A percentile compares a stretch with the other conserved stretches of the same genome.
Conservation (phyloP, 805 yeast species). For the Metschnikowia continentalis region DNA sequence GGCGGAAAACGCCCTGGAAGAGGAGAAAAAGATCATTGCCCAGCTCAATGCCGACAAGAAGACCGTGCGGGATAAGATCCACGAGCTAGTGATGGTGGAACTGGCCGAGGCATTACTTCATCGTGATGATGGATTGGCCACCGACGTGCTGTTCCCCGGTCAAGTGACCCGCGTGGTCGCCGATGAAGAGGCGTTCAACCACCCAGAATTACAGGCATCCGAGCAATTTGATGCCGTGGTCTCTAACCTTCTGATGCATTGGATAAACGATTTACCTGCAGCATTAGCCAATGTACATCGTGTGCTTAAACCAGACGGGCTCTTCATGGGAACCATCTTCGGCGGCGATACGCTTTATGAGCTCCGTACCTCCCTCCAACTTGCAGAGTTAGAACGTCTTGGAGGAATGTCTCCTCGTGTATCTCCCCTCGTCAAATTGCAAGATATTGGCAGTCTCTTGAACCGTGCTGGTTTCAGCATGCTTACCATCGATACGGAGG, state of each 20-base stretch:
- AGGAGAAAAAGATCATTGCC: conserved; percentile 34
- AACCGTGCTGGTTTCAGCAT: conserved; percentile 75
- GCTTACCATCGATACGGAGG: conserved; percentile 81
- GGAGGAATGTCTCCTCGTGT: conserved; percentile 81
- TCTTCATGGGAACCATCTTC: conserved; percentile 75
- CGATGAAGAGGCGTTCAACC: conserved; percentile 64
- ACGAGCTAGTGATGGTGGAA: conserved; percentile 63
- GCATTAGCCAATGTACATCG: conserved; percentile 52
- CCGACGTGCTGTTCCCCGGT: conserved; percentile 41
- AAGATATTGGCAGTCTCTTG: conserved; percentile 69
- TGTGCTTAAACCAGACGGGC: conserved; percentile 71
- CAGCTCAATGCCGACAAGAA: conserved; percentile 50
- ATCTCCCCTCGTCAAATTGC: conserved; percentile 74
- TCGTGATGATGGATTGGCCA: conserved; percentile 43
- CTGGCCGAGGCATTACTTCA: conserved; percentile 50
- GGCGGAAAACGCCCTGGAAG: conserved; percentile 22
- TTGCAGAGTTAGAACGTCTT: conserved; percentile 74
- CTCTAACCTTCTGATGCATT: conserved; percentile 70
- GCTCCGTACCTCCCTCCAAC: conserved; percentile 70
- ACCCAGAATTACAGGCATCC: conserved; percentile 32
- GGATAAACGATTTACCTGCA: conserved; percentile 82
- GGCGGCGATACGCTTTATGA: conserved; percentile 87
- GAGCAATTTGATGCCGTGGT: conserved; percentile 64
- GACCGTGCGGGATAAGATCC: conserved; percentile 49
- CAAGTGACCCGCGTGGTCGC: conserved; percentile 48